Base-by-base conservation (phyloP, 2,329 filamentous ascomycete species). In the Epichloe sylvatica region DNA sequence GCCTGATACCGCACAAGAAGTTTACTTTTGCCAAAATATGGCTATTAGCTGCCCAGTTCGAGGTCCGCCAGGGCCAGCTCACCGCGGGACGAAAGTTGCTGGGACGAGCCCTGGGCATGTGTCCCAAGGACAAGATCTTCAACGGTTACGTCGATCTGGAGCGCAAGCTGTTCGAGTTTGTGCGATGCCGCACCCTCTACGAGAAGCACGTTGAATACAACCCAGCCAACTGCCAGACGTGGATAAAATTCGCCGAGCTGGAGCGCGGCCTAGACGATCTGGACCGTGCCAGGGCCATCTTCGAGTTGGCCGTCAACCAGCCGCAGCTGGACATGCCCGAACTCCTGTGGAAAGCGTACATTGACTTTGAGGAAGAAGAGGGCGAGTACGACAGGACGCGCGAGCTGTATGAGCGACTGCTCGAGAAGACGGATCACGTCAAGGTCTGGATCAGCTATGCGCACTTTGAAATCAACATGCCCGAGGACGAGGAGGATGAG, bases 381-480 rank as follows among this genome's bases (percentile, higher is more conserved):
- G 86, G 83, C 60, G 88, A 96, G 66, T 96, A 91, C 66, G 87
- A 89, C 48, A 76, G 82, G 45, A 88, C 89, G 4, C 77, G 92
- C 45, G 71, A 72, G 3, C 72, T 98, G 42, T 98, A 97, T 69
- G 91, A 97, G 70, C 80, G 91, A 7, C 76, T 98, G 12, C 76
- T 98, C 41, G 75, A 87, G 60, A 96, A 94, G 80, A 95, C 92
- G n/a, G 84, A 92, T 61, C 92, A 98, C 63, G 89, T 96, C 73
- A 98, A 97, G 74, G 92, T 98, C 52, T 98, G 92, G 92, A 94
- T 92, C 67, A 91, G 86, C 65, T 98, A 91, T 69, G 92, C 92
- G n/a, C 86, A 94, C 65, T 97, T 98, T 62, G 92, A 98, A 68
- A 87, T 97, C 71, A 91, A 92, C 64, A 82, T 95, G 0, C 88